These are phyloP conservation scores for Populus alba DNA, from an alignment of 345 rosid genomes.

Conservation along the genomic window DNA sequence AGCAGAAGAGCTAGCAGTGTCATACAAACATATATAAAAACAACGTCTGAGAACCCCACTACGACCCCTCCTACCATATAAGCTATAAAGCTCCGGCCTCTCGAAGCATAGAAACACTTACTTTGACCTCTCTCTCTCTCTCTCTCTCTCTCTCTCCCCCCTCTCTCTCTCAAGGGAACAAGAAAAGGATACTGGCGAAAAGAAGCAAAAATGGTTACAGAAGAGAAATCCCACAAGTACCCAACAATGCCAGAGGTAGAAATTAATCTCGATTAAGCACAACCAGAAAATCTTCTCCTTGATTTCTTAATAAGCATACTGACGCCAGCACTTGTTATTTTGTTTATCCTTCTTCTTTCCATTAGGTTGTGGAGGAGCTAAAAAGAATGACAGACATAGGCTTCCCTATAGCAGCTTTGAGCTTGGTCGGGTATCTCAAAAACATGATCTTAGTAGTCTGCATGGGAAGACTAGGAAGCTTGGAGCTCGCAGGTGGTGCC, in stretches of 20 bases:
- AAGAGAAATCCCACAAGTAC: constrained; percentile 39
- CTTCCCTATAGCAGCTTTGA: constrained; percentile 69
- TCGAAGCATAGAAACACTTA: no score
- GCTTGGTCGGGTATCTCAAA: constrained; percentile 64
- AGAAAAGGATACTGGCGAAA: background rate
- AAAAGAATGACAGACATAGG: constrained; percentile 61
- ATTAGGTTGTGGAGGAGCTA: constrained; percentile 69
- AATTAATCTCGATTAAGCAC: background rate
- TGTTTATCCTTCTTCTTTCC: background rate
- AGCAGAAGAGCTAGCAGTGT: no score
- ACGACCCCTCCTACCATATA: no score
- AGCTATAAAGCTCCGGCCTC: no score
- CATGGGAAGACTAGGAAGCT: constrained; percentile 86
- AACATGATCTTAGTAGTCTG: constrained; percentile 73
- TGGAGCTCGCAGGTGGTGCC: constrained; percentile 92
- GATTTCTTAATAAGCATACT: background rate
- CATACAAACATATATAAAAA: no score
- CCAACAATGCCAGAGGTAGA: constrained; percentile 73
- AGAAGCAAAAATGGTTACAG: constrained; percentile 38
- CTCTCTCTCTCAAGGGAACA: background rate
- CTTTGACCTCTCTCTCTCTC: no score
- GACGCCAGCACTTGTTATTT: background rate
- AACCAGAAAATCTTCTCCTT: background rate
- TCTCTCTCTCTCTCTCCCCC: background rate
- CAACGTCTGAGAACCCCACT: no score